phyloP scores from a whole-genome alignment of 108 stramenopile genomes.

The Epipyxis sp. region DNA sequence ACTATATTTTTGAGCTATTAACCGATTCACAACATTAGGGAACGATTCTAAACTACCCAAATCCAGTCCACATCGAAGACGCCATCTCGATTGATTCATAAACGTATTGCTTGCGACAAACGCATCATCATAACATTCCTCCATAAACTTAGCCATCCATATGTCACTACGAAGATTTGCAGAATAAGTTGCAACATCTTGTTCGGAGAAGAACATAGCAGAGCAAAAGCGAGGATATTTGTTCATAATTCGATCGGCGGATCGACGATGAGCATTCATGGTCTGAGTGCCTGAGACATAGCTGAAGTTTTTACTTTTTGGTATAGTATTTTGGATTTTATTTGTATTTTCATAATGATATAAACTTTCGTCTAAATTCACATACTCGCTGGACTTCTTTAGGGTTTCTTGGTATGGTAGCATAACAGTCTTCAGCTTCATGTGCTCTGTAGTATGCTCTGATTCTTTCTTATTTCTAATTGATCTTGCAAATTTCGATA shows the following conservation, averaged over 20 bases:
- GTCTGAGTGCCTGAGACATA: no score
- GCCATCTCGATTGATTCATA: neutral
- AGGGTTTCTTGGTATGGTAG: no score
- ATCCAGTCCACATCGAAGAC: neutral
- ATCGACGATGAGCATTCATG: no score
- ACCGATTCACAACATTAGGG: neutral
- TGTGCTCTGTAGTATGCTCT: no score
- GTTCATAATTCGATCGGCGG: neutral
- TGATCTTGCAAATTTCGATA: no score
- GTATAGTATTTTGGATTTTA: no score
- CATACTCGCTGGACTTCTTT: no score
- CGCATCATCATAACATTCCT: constrained; percentile 24
- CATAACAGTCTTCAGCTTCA: no score
- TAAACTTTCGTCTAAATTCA: no score
- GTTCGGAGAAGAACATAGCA: neutral
- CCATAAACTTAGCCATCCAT: constrained; percentile 27
- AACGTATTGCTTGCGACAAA: neutral
- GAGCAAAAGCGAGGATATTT: constrained; percentile 28
- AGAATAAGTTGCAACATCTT: neutral
- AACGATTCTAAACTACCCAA: constrained; percentile 18
- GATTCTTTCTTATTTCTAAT: no score
- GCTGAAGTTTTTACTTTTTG: no score
- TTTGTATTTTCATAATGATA: no score
- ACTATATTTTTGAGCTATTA: neutral
- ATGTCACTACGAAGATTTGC: neutral